phyloP scores from a whole-genome alignment of 768 basidiomycete genomes.

The Russula vinacea region DNA sequence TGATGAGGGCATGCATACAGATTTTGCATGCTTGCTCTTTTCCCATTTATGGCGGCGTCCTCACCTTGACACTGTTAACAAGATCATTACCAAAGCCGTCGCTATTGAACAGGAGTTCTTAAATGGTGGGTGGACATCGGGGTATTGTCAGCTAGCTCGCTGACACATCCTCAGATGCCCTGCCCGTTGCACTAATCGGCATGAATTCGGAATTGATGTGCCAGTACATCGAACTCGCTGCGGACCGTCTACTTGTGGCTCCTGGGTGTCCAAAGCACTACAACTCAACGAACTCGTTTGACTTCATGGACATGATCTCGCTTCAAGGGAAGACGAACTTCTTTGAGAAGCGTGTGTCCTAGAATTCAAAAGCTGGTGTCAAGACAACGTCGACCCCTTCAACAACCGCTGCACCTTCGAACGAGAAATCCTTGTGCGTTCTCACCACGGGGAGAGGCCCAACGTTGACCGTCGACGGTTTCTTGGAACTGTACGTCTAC shows the following conservation, averaged over 20 bases:
- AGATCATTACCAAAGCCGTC: conserved; percentile 76
- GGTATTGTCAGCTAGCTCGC: background rate
- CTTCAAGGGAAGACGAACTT: too few species aligned
- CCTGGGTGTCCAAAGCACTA: conserved; percentile 82
- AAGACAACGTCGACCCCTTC: too few species aligned
- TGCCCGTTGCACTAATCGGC: conserved; percentile 82
- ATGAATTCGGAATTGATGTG: conserved; percentile 89
- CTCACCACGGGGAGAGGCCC: conserved; percentile 9
- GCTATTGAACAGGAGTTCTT: conserved; percentile 81
- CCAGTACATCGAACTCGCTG: conserved; percentile 89
- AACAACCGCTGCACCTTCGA: too few species aligned
- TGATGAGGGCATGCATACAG: conserved; percentile 51
- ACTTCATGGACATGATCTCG: conserved; percentile 73
- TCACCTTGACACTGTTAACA: conserved; percentile 68
- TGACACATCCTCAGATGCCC: conserved; percentile 54
- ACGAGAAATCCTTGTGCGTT: too few species aligned
- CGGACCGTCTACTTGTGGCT: conserved; percentile 81
- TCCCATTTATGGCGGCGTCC: conserved; percentile 76
- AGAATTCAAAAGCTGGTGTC: too few species aligned
- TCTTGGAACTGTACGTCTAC: conserved; percentile 28
- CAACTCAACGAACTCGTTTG: conserved; percentile 75
- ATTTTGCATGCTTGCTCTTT: conserved; percentile 91
- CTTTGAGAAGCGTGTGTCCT: too few species aligned
- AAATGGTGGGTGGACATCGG: conserved; percentile 48
- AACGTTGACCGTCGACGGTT: conserved; percentile 28